A percentile compares a stretch with the other conserved stretches of the same genome.
These are phyloP conservation scores for Sporothrix variecibatus DNA, from an alignment of 2,329 filamentous ascomycete species.

Conservation along the genomic window DNA sequence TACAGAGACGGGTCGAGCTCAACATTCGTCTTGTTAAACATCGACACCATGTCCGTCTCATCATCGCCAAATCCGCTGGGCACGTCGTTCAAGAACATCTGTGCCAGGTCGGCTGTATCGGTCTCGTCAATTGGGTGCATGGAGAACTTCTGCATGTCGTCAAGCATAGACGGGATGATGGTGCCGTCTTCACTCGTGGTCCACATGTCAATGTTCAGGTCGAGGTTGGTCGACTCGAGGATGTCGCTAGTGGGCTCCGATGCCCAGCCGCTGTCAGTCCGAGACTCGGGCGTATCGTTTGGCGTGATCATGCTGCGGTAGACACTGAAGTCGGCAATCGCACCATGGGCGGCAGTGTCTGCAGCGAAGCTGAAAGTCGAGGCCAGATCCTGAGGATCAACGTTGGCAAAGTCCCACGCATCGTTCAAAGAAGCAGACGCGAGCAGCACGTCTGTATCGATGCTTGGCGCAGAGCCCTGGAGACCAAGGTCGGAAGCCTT, in stretches of 20 bases:
- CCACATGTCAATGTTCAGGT: slow-evolving; percentile 55
- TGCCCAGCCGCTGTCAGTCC: slow-evolving; percentile 60
- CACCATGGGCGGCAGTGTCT: slow-evolving; percentile 47
- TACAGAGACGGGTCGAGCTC: slow-evolving; percentile 52
- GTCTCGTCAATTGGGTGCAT: slow-evolving; percentile 36
- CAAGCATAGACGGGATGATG: slow-evolving; percentile 39
- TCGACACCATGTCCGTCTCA: slow-evolving; percentile 44
- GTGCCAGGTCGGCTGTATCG: slow-evolving; percentile 30
- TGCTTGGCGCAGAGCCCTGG: slow-evolving; percentile 35
- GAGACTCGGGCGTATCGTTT: slow-evolving; percentile 66
- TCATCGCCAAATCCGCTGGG: slow-evolving; percentile 13
- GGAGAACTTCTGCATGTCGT: slow-evolving; percentile 47
- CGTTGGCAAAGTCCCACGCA: slow-evolving; percentile 44
- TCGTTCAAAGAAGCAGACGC: slow-evolving; percentile 31
- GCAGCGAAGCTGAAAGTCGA: slow-evolving; percentile 43
- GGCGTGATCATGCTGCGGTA: slow-evolving; percentile 58
- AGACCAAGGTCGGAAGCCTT: slow-evolving; percentile 33
- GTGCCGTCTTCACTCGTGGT: slow-evolving; percentile 49
- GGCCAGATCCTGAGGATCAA: slow-evolving; percentile 57
- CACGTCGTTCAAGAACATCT: slow-evolving; percentile 46
- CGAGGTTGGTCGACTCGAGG: slow-evolving; percentile 55
- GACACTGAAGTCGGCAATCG: slow-evolving; percentile 55
- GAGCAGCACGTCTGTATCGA: slow-evolving; percentile 32
- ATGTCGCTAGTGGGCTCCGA: slow-evolving; percentile 63
- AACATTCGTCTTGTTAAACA: slow-evolving; percentile 55